A percentile compares a stretch with the other conserved stretches of the same genome.
phyloP scores from a whole-genome alignment of 2,329 filamentous ascomycete genomes.

The Colletotrichum caudatum region DNA sequence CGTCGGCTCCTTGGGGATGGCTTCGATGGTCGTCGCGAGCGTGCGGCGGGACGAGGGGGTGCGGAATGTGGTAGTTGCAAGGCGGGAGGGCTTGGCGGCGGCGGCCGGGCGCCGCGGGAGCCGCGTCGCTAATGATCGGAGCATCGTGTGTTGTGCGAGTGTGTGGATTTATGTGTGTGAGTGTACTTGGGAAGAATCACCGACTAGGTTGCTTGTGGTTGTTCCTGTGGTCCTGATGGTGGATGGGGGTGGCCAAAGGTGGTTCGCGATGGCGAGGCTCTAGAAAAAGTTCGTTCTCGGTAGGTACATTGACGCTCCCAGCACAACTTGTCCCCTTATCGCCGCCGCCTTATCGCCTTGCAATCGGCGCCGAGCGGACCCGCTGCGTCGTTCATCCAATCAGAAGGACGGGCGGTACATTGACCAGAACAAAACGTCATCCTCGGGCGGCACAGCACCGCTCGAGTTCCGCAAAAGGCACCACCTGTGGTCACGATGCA shows the following conservation, averaged over 20 bases:
- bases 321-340: slow-evolving; percentile 18
- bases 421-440: slow-evolving; percentile 32
- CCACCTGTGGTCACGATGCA: neutral
- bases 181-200: neutral
- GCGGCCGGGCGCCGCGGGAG: slow-evolving; percentile 35
- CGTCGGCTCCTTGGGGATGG: slow-evolving; percentile 71
- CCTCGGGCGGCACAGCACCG: neutral
- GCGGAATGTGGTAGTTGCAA: slow-evolving; percentile 20
- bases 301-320: slow-evolving; percentile 1
- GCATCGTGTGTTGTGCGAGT: slow-evolving; percentile 23
- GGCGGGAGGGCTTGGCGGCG: slow-evolving; percentile 3
- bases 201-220: neutral
- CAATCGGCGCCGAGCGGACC: slow-evolving; percentile 1
- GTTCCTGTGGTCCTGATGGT: slow-evolving; percentile 16
- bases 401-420: slow-evolving; percentile 12
- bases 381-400: slow-evolving; percentile 20
- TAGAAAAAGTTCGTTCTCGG: slow-evolving; percentile 35
- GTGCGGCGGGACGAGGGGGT: slow-evolving; percentile 21
- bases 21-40: slow-evolving; percentile 39
- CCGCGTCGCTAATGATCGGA: slow-evolving; percentile 42
- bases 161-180: neutral
- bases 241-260: slow-evolving; percentile 4
- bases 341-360: slow-evolving; percentile 36
- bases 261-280: slow-evolving; percentile 20
- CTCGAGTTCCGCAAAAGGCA: neutral